A percentile compares a stretch with the other conserved stretches of the same genome.
These are phyloP conservation scores for Cytospora mali DNA, from an alignment of 2,329 filamentous ascomycete genomes.

Conservation along the genomic window DNA sequence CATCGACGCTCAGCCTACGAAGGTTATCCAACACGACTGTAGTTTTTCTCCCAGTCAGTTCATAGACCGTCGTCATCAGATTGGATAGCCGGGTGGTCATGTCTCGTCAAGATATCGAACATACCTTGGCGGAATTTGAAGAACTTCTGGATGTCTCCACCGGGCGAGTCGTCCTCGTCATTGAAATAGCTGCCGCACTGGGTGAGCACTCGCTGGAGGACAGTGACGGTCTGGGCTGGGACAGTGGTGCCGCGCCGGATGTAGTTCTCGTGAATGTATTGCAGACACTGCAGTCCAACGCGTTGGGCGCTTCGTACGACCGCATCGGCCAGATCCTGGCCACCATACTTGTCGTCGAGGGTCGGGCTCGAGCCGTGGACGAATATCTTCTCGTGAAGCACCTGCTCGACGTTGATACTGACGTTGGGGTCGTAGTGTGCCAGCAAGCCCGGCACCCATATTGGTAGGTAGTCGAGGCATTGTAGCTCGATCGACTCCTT, in stretches of 20 bases:
- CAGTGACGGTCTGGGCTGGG: conserved; percentile 44
- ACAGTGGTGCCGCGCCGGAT: conserved; percentile 46
- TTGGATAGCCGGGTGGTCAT: no score
- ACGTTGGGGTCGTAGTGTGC: conserved; percentile 49
- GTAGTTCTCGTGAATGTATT: conserved; percentile 51
- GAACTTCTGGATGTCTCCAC: conserved; percentile 39
- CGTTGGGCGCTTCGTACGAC: conserved; percentile 41
- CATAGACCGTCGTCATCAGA: no score
- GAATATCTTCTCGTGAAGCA: conserved; percentile 51
- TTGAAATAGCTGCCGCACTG: conserved; percentile 47
- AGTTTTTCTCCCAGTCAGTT: neutral
- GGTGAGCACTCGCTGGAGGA: conserved; percentile 47
- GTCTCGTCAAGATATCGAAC: conserved; percentile 26
- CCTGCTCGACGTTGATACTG: conserved; percentile 44
- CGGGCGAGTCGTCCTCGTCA: conserved; percentile 37
- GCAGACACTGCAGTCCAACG: conserved; percentile 50
- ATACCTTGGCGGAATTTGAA: conserved; percentile 42
- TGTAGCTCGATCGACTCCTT: conserved; percentile 35
- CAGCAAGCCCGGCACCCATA: conserved; percentile 57
- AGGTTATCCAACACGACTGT: conserved; percentile 52
- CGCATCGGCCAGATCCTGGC: conserved; percentile 35
- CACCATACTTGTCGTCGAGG: conserved; percentile 38
- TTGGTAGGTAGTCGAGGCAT: conserved; percentile 40
- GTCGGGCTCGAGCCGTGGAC: conserved; percentile 36
- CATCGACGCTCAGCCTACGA: conserved; percentile 56